Base-by-base conservation (phyloP, 768 basidiomycete genomes). In the Candolleomyces efflorescens region DNA sequence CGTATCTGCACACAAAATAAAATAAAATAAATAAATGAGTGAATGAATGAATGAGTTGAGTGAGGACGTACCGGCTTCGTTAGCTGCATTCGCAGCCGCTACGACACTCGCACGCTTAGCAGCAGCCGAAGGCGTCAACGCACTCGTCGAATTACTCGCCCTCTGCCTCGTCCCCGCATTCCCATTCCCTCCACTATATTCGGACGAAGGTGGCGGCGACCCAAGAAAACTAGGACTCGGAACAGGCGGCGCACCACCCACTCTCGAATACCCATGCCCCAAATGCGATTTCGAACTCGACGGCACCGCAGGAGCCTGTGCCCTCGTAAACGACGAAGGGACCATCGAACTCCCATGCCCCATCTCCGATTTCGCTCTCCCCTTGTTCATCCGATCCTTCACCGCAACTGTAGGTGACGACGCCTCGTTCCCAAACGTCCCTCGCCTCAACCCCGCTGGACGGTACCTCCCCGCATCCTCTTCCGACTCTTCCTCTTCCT, bases 91-190 rank as follows among this genome's bases (percentile, higher is more conserved):
- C 5, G 72, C 64, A 57, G 65, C 61, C 58, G 67, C 73, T 38
- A 79, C 47, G 15, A 68, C 61, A 37, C 80, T 82, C 1, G 82
- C 85, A 37, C 78, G 73, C 56, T 76, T 78, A 0, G 82, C 82
- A 9, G 82, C 80, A 23, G 76, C 73, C 46, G 72, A 77, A 0
- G 84, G 84, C 2, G 75, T 69, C 39, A 84, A 56, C 4, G 86
- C 85, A 61, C 84, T 84, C 2, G 83, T 78, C 9, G 86, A 87
- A 43, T 70, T 74, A 49, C 83, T 85, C 23, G 83, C 82, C 1
- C 81, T 75, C n/a, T 65, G 67, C 44, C 81, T 74, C 13, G 63
- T 65, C 15, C 65, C 62, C 36, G 50, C 52, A 36, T 44, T 44
- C 3, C 47, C 45, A 61, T 73, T 69, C 52, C 67, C 65, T 24